These are phyloP conservation scores for Carallia brachiata DNA, from an alignment of 345 rosid species.

Conservation along the genomic window DNA sequence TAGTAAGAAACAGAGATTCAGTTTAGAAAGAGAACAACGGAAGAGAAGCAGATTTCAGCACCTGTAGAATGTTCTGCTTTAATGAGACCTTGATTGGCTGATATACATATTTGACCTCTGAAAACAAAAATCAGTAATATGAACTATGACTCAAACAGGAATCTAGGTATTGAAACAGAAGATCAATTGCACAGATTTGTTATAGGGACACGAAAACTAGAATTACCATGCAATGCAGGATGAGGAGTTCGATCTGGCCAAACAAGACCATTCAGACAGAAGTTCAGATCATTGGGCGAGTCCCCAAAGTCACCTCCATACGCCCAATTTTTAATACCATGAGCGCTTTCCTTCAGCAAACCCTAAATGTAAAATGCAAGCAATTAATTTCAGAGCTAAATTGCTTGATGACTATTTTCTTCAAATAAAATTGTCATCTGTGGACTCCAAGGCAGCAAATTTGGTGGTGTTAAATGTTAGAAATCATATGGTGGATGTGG, in stretches of 20 bases:
- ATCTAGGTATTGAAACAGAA: no score
- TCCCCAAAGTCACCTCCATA: constrained; percentile 99
- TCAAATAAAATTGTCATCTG: not conserved
- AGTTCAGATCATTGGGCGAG: constrained; percentile 87
- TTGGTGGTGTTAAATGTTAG: not conserved
- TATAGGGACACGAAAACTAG: constrained; percentile 7
- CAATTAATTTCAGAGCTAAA: not conserved
- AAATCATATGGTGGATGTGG: no score
- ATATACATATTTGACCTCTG: constrained; percentile 89
- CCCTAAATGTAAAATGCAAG: constrained; percentile 46
- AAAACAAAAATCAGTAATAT: constrained; percentile 7
- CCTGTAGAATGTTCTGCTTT: constrained; percentile 52
- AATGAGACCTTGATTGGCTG: constrained; percentile 78
- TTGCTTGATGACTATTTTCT: not conserved
- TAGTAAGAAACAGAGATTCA: constrained; percentile 15
- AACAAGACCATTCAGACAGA: constrained; percentile 80
- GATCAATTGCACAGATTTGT: no score
- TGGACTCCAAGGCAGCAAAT: not conserved
- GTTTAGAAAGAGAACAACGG: not conserved
- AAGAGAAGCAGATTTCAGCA: constrained; percentile 24
- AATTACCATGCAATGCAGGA: constrained; percentile 84
- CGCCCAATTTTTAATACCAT: constrained; percentile 84
- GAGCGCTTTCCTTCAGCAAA: constrained; percentile 59
- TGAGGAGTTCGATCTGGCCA: constrained; percentile 98
- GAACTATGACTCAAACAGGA: no score